Conservation (phyloP, 495 filamentous ascomycete genomes). For the Endocarpon pusillum region DNA sequence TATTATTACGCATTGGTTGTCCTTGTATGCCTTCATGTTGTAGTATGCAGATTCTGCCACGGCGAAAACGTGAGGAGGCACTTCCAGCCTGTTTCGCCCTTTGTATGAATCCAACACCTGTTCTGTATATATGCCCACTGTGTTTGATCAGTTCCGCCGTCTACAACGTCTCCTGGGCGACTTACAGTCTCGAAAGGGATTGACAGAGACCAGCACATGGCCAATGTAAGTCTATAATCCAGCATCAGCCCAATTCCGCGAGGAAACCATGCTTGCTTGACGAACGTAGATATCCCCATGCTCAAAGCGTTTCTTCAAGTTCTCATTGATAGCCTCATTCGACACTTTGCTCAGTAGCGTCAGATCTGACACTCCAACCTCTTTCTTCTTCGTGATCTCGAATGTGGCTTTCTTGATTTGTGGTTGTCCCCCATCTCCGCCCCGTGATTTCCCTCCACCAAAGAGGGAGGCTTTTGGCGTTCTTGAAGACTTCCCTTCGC, state of each 20-base stretch:
- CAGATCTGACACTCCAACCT: conserved; percentile 94
- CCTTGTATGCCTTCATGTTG: conserved; percentile 99
- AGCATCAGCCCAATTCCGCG: conserved; percentile 12
- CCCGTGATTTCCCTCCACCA: not conserved
- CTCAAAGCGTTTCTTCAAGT: conserved; percentile 92
- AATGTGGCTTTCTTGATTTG: conserved; percentile 90
- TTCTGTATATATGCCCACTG: conserved; percentile 96
- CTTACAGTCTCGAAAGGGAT: conserved; percentile 86
- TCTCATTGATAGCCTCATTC: conserved; percentile 98
- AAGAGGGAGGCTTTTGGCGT: too few species aligned
- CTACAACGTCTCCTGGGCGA: conserved; percentile 11
- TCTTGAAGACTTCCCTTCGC: not conserved
- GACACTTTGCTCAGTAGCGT: conserved; percentile 96
- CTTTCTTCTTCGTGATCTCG: conserved; percentile 95
- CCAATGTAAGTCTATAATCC: conserved; percentile 83
- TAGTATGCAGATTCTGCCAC: conserved; percentile 95
- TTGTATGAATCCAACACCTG: conserved; percentile 75
- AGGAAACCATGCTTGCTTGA: conserved; percentile 9
- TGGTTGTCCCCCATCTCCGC: conserved; percentile 34
- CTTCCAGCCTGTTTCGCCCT: conserved; percentile 92
- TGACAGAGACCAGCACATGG: conserved; percentile 98
- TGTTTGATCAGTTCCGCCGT: conserved; percentile 6
- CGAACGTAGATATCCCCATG: conserved; percentile 89
- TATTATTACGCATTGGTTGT: conserved; percentile 99
- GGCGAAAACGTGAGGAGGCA: conserved; percentile 92